Conservation (phyloP, 306 rosid species). For the Quillaja saponaria region DNA sequence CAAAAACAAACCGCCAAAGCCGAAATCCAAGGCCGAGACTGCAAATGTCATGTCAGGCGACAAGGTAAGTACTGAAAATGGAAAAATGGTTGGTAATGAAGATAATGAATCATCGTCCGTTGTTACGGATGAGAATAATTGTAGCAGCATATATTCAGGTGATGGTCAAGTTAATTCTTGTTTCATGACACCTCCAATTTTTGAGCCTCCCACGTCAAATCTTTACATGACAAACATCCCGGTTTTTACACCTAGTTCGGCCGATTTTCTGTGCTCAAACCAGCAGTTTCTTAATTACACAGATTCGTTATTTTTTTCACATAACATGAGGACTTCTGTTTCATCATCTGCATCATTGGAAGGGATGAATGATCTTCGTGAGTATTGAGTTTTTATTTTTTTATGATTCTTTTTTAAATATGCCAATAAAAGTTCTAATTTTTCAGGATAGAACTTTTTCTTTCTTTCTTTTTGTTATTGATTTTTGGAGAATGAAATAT, state of each 20-base stretch:
- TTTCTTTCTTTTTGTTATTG: background rate
- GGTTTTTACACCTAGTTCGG: conserved; percentile 24
- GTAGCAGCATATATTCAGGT: conserved; percentile 25
- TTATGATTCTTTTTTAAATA: conserved; percentile 4
- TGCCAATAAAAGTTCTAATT: conserved; percentile 43
- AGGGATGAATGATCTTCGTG: conserved; percentile 34
- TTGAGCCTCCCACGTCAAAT: conserved; percentile 35
- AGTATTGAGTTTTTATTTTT: conserved; percentile 21
- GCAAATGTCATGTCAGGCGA: background rate
- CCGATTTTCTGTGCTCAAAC: conserved; percentile 42
- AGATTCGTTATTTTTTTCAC: conserved; percentile 38
- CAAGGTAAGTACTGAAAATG: conserved; percentile 10
- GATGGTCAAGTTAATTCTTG: conserved; percentile 58
- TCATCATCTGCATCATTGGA: conserved; percentile 32
- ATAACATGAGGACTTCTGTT: conserved; percentile 36
- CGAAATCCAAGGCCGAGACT: conserved; percentile 10
- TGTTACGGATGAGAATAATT: conserved; percentile 51
- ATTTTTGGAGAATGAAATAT: conserved; percentile 9
- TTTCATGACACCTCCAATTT: conserved; percentile 30
- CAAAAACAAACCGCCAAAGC: background rate
- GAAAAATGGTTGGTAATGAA: conserved; percentile 26
- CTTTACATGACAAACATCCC: conserved; percentile 47
- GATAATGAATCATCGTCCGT: conserved; percentile 71
- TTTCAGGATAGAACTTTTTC: conserved; percentile 40
- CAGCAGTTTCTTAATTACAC: conserved; percentile 42